Percentiles rank a stretch among this genome's conserved stretches.
phyloP scores from a whole-genome alignment of 805 yeast genomes.

The Candida manassasensis region DNA sequence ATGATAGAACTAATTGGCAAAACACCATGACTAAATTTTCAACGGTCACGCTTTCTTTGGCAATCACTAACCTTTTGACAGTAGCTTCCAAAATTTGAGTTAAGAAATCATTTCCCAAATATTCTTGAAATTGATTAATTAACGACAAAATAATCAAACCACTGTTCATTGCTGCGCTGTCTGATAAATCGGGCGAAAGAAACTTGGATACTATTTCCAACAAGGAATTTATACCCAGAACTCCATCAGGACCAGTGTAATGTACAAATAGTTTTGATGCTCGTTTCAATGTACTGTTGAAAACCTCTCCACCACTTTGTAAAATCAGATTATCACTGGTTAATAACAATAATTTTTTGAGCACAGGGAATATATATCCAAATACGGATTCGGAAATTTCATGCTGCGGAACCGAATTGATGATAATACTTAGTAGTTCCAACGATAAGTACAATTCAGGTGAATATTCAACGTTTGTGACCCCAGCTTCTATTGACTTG shows the following conservation, averaged over 20 bases:
- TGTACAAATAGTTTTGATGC: slow-evolving; percentile 30
- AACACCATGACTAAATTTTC: slow-evolving; percentile 76
- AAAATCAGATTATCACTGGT: slow-evolving; percentile 73
- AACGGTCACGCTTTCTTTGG: slow-evolving; percentile 66
- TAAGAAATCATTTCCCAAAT: slow-evolving; percentile 37
- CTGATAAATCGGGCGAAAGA: slow-evolving; percentile 66
- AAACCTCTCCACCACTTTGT: slow-evolving; percentile 73
- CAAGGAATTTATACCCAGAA: slow-evolving; percentile 51
- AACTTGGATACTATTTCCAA: slow-evolving; percentile 63
- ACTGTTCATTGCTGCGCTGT: slow-evolving; percentile 75
- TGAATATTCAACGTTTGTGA: slow-evolving; percentile 42
- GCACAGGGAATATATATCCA: slow-evolving; percentile 38
- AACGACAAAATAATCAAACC: slow-evolving; percentile 63
- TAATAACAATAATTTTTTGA: slow-evolving; percentile 35
- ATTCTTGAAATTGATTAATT: slow-evolving; percentile 45
- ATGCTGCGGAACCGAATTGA: slow-evolving; percentile 38
- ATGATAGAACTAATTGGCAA: slow-evolving; percentile 60
- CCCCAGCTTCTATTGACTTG: slow-evolving; percentile 18
- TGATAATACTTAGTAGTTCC: slow-evolving; percentile 50
- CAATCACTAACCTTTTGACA: slow-evolving; percentile 56
- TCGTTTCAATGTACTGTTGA: slow-evolving; percentile 51
- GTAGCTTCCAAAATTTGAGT: slow-evolving; percentile 69
- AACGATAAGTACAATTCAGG: slow-evolving; percentile 57
- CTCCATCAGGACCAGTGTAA: slow-evolving; percentile 26
- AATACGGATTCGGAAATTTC: slow-evolving; percentile 38